phyloP scores from a whole-genome alignment of 148 eudicot species.

The Rhododendron molle region DNA sequence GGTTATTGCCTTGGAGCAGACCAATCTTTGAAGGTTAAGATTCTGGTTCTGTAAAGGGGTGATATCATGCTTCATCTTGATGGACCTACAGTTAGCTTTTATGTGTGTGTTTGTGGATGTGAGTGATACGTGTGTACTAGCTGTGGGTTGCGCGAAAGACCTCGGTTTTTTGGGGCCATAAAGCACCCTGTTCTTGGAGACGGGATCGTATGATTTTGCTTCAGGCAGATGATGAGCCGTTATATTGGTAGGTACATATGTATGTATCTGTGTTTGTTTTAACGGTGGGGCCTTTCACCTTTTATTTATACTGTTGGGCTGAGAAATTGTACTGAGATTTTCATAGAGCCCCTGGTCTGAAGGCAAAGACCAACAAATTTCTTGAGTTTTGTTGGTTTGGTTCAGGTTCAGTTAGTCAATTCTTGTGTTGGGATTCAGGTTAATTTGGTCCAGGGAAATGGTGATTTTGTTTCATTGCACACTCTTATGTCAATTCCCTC shows the following conservation, averaged over 20 bases:
- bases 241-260: neutral
- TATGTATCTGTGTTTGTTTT: neutral
- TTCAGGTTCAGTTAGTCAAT: neutral
- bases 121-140: neutral
- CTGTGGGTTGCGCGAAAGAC: neutral
- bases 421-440: neutral
- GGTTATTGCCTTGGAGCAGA: neutral
- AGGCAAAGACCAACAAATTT: neutral
- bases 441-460: neutral
- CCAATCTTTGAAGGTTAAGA: neutral
- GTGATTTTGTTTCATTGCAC: neutral
- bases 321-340: neutral
- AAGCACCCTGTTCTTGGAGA: neutral
- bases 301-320: neutral
- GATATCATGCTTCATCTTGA: neutral
- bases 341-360: neutral
- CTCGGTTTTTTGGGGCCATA: neutral
- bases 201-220: neutral
- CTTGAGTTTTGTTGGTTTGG: neutral
- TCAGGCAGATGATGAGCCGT: neutral
- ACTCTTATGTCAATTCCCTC: neutral
- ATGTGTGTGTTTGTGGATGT: neutral
- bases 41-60: neutral
- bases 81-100: neutral
- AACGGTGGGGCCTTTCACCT: neutral